Conservation (phyloP, 2,329 filamentous ascomycete species). For the Zymoseptoria ardabiliae region DNA sequence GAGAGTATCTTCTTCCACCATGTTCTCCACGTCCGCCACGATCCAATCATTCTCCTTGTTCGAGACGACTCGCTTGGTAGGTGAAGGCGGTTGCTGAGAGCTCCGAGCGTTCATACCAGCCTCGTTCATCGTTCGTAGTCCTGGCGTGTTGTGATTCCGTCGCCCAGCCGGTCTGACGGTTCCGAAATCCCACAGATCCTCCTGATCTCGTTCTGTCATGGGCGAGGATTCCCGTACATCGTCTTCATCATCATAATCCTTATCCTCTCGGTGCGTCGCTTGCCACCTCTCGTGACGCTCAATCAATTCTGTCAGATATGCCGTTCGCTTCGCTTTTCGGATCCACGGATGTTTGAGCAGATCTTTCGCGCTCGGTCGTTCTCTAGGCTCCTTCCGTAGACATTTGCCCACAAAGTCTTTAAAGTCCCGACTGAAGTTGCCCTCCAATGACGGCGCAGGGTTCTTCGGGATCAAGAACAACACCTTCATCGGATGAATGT, state of each 20-base stretch:
- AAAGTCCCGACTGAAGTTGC: slow-evolving; percentile 42
- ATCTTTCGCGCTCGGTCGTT: slow-evolving; percentile 79
- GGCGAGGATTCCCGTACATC: slow-evolving; percentile 41
- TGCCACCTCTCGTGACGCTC: slow-evolving; percentile 85
- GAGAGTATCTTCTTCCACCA: slow-evolving; percentile 5
- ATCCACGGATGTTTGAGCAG: slow-evolving; percentile 86
- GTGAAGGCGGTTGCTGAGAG: slow-evolving; percentile 33
- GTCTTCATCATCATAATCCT: slow-evolving; percentile 57
- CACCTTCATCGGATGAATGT: slow-evolving; percentile 98
- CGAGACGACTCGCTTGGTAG: slow-evolving; percentile 27
- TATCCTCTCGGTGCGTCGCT: slow-evolving; percentile 65
- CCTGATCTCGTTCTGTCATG: slow-evolving; percentile 49
- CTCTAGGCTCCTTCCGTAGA: slow-evolving; percentile 78
- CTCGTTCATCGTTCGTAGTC: slow-evolving; percentile 68
- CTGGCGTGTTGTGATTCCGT: slow-evolving; percentile 50
- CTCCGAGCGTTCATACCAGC: slow-evolving; percentile 68
- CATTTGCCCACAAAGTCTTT: slow-evolving; percentile 56
- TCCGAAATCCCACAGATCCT: slow-evolving; percentile 98
- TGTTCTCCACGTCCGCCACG: slow-evolving; percentile 19
- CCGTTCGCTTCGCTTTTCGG: slow-evolving; percentile 84
- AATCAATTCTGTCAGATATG: slow-evolving; percentile 93
- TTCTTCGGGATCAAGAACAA: slow-evolving; percentile 96
- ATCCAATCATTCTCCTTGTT: slow-evolving; percentile 29
- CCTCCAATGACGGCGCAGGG: slow-evolving; percentile 64
- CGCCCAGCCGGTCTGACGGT: slow-evolving; percentile 73